phyloP scores from a whole-genome alignment of 1,139 yeast genomes.

The Magnusiomyces sp. region DNA sequence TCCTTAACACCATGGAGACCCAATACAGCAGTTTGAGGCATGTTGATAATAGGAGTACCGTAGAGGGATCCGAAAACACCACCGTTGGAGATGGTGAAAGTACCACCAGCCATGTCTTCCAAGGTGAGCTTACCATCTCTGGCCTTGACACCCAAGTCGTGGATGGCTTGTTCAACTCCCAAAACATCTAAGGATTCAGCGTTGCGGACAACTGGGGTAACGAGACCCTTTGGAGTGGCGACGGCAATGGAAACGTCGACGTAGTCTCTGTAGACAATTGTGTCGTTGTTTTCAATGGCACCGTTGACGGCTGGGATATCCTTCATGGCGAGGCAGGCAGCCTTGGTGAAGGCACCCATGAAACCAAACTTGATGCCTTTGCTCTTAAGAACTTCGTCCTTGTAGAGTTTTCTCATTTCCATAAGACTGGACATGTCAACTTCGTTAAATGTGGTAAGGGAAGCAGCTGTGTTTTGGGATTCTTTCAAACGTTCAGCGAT shows the following conservation, averaged over 20 bases:
- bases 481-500: conserved; percentile 99
- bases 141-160: conserved; percentile 79
- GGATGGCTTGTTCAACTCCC: conserved; percentile 84
- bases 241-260: conserved; percentile 95
- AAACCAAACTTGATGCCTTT: conserved; percentile 94
- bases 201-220: conserved; percentile 96
- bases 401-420: conserved; percentile 93
- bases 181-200: conserved; percentile 86
- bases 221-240: conserved; percentile 98
- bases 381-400: conserved; percentile 91
- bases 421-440: conserved; percentile 90
- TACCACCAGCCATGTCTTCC: conserved; percentile 99
- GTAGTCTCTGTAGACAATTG: conserved; percentile 92
- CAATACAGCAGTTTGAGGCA: conserved; percentile 96
- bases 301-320: conserved; percentile 95
- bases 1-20: conserved; percentile 98
- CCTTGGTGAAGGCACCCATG: conserved; percentile 98
- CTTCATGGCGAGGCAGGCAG: conserved; percentile 86
- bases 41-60: conserved; percentile 97
- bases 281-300: conserved; percentile 82
- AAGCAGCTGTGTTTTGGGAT: conserved; percentile 98
- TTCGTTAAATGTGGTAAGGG: conserved; percentile 95
- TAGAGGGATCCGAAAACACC: conserved; percentile 97
- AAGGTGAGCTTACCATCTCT: conserved; percentile 93
- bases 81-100: conserved; percentile 97